Evolutionary conservation across 2,329 filamentous ascomycete species (phyloP).

Genomic region (Microcera coccophila): DNA sequence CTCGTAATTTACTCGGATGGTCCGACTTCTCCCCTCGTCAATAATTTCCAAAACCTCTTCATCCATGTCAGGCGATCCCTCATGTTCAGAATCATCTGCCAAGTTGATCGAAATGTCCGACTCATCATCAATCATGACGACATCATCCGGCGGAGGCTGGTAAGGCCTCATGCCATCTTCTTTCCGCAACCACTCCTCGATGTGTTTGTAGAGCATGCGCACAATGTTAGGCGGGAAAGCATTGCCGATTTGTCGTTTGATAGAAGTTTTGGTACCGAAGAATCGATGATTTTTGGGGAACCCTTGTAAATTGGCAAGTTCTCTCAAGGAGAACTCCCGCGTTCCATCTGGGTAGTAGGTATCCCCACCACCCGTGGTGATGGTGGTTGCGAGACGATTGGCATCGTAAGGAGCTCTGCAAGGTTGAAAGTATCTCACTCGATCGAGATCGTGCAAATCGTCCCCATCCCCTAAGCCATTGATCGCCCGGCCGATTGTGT

Average conservation of each 20-base stretch:
- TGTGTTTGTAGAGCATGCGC: conserved; percentile 45
- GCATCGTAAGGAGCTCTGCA: conserved; percentile 41
- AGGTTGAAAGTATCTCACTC: conserved; percentile 26
- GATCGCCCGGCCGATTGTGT: conserved; percentile 44
- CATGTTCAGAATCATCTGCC: conserved; percentile 5
- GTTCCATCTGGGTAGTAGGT: conserved; percentile 57
- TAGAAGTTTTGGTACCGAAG: conserved; percentile 33
- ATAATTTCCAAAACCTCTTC: conserved; percentile 15
- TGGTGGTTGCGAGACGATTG: conserved; percentile 49
- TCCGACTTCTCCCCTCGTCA: background rate
- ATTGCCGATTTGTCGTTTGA: conserved; percentile 70
- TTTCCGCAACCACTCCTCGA: conserved; percentile 43
- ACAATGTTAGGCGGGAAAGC: conserved; percentile 66
- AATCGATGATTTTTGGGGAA: conserved; percentile 64
- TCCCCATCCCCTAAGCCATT: conserved; percentile 30
- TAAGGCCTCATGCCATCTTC: conserved; percentile 36
- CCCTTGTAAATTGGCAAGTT: conserved; percentile 65
- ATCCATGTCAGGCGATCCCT: conserved; percentile 24
- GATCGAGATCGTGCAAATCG: conserved; percentile 39
- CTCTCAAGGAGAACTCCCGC: conserved; percentile 61
- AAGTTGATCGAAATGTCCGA: conserved; percentile 13
- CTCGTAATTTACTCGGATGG: background rate
- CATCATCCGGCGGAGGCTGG: conserved; percentile 14
- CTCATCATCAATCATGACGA: conserved; percentile 25
- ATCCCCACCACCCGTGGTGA: conserved; percentile 61